Conservation (phyloP, 805 yeast species). For the Sungouiozyma ichnusensis region DNA sequence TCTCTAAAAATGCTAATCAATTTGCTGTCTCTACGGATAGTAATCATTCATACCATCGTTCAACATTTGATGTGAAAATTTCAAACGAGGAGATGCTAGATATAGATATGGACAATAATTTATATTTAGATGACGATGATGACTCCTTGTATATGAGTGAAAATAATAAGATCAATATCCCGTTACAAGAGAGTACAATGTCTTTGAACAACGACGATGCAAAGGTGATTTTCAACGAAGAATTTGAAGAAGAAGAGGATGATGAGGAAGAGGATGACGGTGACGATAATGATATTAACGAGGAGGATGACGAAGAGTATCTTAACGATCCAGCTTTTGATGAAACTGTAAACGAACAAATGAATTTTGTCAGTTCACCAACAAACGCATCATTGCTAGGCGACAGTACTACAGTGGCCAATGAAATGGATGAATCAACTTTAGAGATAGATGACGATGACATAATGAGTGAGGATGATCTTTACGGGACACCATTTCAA, state of each 20-base stretch:
- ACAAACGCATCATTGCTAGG: not conserved
- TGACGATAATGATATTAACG: slow-evolving; percentile 3
- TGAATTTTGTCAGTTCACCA: not conserved
- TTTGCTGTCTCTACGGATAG: not conserved
- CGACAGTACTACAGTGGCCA: not conserved
- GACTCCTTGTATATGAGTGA: slow-evolving; percentile 1
- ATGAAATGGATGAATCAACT: slow-evolving; percentile 2
- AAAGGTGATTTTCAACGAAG: slow-evolving; percentile 23
- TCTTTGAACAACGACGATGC: slow-evolving; percentile 23
- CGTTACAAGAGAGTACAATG: slow-evolving; percentile 19
- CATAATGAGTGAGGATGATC: slow-evolving; percentile 9
- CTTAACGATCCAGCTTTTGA: not conserved
- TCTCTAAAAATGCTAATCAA: slow-evolving; percentile 12
- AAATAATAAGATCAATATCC: slow-evolving; percentile 1
- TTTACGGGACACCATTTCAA: not conserved
- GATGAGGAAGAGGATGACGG: slow-evolving; percentile 5
- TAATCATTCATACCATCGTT: not conserved
- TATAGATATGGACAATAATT: slow-evolving; percentile 1
- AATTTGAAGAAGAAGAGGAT: slow-evolving; percentile 22
- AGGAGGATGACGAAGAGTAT: not conserved
- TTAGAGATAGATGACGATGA: slow-evolving; percentile 4
- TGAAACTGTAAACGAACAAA: not conserved
- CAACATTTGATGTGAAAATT: slow-evolving; percentile 3
- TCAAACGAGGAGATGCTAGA: not conserved
- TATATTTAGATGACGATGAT: slow-evolving; percentile 3